Base-by-base conservation (phyloP, 169 alveolate species). In the Cryptosporidium meleagridis region DNA sequence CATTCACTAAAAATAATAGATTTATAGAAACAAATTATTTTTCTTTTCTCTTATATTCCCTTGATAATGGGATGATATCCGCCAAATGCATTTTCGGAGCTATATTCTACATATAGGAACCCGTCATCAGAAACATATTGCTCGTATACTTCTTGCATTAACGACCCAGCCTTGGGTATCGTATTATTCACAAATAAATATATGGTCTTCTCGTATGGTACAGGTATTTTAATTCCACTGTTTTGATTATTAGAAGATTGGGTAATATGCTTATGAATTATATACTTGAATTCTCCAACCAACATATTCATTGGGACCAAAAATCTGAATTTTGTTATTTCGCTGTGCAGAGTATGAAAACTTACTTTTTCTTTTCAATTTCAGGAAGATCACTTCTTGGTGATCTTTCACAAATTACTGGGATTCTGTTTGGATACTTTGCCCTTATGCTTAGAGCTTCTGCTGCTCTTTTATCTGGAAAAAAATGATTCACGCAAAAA, bases 381-480 rank as follows among this genome's bases (percentile, higher is more conserved):
- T 91, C 92, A 68, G 95, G 95, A 10, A 93, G 85, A 41, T 91
- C 92, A 31, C 93, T 85, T 35, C 93, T 70, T 55, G 75, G 44
- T 44, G 89, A 80, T 39, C 95, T 94, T 84, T 95, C 96, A 80
- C 98, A 95, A 5, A 96, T 95, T 48, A 96, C 97, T 8, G 98
- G 98, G 48, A 96, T 94, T 69, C 98, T 85, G 70, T 96, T 96
- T 31, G 95, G 96, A 87, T 95, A 96, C 26, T 94, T 93, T 35
- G 96, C 95, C 69, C 96, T 86, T 26, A 96, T 93, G 69, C 95
- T 93, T 35, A 94, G 92, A 37, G 95, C 91, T 84, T 96, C 98
- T 58, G 92, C 91, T 85, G 93, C 95, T 87, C 97, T 75, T 45
- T 91, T 93, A 67, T 93, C 97, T 93, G 92, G 65, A 59, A 75